These are phyloP conservation scores for Talaromyces thailandensis DNA, from an alignment of 495 filamentous ascomycete species.

Conservation along the genomic window DNA sequence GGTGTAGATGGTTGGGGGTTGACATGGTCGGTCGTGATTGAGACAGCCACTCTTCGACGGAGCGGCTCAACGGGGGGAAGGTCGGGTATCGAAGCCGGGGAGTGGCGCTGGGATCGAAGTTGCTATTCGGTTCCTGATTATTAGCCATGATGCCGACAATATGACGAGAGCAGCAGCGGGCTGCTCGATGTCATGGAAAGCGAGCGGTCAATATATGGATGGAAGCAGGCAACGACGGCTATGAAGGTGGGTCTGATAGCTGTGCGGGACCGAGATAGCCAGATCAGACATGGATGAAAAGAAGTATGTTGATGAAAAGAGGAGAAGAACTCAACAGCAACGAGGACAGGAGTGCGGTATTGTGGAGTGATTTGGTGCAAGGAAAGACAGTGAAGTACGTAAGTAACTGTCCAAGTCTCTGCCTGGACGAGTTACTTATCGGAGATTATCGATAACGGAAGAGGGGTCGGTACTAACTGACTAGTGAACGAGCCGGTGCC, in stretches of 20 bases:
- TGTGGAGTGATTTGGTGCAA: not conserved
- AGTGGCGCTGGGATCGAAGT: constrained; percentile 6
- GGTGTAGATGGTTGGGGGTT: constrained; percentile 21
- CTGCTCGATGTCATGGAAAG: not conserved
- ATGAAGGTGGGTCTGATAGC: not conserved
- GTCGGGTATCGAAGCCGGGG: constrained; percentile 37
- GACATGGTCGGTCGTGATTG: constrained; percentile 35
- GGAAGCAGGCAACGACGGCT: constrained; percentile 2
- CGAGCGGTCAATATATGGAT: not conserved
- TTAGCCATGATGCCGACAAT: constrained; percentile 29
- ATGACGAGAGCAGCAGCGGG: not conserved
- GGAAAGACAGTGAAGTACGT: not conserved
- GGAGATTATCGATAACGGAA: constrained; percentile 1
- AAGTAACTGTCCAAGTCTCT: not conserved
- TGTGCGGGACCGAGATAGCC: not conserved
- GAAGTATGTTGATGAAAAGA: not conserved
- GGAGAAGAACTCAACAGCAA: not conserved
- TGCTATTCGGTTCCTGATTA: constrained; percentile 25
- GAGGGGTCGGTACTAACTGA: not conserved
- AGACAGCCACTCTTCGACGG: constrained; percentile 41
- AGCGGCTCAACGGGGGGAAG: constrained; percentile 33
- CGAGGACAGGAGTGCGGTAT: not conserved
- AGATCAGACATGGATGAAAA: not conserved
- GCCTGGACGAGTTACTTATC: not conserved
- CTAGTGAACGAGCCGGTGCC: not conserved